These are phyloP conservation scores for Gloeopeniophorella convolvens DNA, from an alignment of 768 basidiomycete genomes.

Conservation along the genomic window DNA sequence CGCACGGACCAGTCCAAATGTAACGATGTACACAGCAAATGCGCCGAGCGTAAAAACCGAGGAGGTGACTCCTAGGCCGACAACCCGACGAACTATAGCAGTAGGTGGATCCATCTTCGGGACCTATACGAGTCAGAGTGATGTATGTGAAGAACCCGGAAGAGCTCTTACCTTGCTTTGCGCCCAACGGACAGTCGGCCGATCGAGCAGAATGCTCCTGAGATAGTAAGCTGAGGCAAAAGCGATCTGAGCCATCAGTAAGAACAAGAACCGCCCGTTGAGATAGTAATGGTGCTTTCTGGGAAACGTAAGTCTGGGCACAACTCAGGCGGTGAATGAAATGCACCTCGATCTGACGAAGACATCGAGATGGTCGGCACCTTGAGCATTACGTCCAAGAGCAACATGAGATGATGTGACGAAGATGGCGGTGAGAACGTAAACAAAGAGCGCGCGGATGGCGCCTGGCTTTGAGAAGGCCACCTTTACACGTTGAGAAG, in stretches of 20 bases:
- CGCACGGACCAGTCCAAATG: conserved; percentile 44
- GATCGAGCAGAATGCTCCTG: conserved; percentile 57
- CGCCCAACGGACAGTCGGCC: conserved; percentile 37
- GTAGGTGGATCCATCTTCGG: conserved; percentile 23
- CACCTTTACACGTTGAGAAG: conserved; percentile 39
- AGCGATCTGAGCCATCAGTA: conserved; percentile 46
- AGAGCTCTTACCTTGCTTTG: background rate
- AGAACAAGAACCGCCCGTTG: conserved; percentile 60
- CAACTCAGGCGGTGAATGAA: background rate
- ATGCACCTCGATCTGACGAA: conserved; percentile 66
- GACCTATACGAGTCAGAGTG: conserved; percentile 12
- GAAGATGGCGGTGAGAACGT: conserved; percentile 40
- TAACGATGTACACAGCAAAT: conserved; percentile 32
- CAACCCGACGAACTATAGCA: conserved; percentile 10
- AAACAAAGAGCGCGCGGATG: conserved; percentile 38
- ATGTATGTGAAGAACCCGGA: background rate
- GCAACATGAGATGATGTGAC: conserved; percentile 39
- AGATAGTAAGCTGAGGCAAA: conserved; percentile 43
- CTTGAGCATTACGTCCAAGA: conserved; percentile 30
- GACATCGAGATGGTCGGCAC: conserved; percentile 40
- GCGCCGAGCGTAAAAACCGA: conserved; percentile 2
- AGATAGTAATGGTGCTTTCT: conserved; percentile 74
- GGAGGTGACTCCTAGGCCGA: background rate
- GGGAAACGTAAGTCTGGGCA: background rate
- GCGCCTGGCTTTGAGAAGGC: conserved; percentile 45